These are phyloP conservation scores for Fusarium kyushuense DNA, from an alignment of 2,329 filamentous ascomycete species.

Conservation along the genomic window DNA sequence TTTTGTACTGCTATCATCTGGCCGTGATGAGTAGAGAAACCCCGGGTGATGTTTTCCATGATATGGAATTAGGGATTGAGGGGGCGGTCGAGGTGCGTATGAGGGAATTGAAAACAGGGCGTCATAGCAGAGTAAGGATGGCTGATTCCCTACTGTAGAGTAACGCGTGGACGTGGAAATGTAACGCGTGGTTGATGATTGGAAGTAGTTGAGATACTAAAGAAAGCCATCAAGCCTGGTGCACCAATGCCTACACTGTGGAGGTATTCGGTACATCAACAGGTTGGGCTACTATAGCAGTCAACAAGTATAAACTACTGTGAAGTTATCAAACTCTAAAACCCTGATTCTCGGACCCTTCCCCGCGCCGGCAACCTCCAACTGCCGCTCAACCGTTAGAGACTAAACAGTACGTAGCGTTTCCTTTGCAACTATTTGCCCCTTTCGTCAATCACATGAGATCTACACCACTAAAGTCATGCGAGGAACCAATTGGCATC, in stretches of 20 bases:
- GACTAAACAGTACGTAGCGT: background rate
- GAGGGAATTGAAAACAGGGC: background rate
- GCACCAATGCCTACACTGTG: background rate
- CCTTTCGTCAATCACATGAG: background rate
- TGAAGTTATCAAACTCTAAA: background rate
- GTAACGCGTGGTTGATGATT: constrained; percentile 29
- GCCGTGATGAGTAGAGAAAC: background rate
- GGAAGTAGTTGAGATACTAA: constrained; percentile 20
- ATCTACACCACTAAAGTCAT: background rate
- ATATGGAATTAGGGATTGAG: background rate
- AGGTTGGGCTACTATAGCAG: accelerated
- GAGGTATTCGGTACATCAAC: background rate
- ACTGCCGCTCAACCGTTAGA: constrained; percentile 17
- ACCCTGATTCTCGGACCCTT: background rate
- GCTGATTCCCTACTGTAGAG: constrained; percentile 4
- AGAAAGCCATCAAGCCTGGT: constrained; percentile 27
- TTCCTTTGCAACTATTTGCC: constrained; percentile 3
- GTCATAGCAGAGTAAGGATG: background rate
- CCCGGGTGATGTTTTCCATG: constrained; percentile 32
- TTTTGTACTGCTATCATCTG: constrained; percentile 15
- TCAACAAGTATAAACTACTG: background rate
- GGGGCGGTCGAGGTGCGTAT: background rate
- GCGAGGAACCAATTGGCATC: constrained; percentile 1
- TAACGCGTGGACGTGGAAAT: constrained; percentile 12
- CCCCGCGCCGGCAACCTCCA: constrained; percentile 20